phyloP scores from a whole-genome alignment of 345 rosid genomes.

The Stellera chamaejasme region DNA sequence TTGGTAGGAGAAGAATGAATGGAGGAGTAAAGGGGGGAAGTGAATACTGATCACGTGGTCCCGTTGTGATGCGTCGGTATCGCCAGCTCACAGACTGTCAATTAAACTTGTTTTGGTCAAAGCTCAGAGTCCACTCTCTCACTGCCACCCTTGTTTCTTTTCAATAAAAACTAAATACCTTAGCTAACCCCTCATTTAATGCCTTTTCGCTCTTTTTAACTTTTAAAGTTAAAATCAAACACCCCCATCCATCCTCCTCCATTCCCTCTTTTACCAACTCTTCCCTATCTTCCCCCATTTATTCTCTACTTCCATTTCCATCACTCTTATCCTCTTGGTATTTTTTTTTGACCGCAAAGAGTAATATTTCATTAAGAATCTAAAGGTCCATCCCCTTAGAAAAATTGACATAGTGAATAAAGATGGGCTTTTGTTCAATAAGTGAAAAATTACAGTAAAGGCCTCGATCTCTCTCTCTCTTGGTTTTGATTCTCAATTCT shows the following conservation, averaged over 20 bases:
- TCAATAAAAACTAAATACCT: neutral
- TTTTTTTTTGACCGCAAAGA: no score
- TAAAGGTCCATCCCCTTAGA: no score
- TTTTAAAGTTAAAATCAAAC: neutral
- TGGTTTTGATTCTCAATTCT: no score
- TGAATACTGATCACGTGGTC: slow-evolving; percentile 41
- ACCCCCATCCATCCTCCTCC: neutral
- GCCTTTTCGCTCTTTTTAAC: slow-evolving; percentile 3
- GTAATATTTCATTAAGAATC: no score
- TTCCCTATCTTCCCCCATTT: slow-evolving; percentile 5
- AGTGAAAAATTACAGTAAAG: no score
- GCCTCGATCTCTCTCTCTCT: no score
- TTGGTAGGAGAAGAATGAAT: neutral
- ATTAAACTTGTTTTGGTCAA: slow-evolving; percentile 26
- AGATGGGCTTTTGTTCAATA: no score
- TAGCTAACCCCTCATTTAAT: slow-evolving; percentile 1
- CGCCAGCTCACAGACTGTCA: slow-evolving; percentile 35
- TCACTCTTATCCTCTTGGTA: neutral
- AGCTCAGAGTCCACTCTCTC: neutral
- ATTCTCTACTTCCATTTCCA: slow-evolving; percentile 9
- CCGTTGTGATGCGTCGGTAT: slow-evolving; percentile 28
- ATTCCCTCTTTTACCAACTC: slow-evolving; percentile 15
- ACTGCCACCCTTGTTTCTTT: slow-evolving; percentile 6
- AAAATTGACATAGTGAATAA: no score
- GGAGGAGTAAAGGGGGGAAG: slow-evolving; percentile 3